A percentile compares a stretch with the other conserved stretches of the same genome.
Conservation (phyloP, 1,284 basidiomycete genomes). For the Chondrostereum purpureum region DNA sequence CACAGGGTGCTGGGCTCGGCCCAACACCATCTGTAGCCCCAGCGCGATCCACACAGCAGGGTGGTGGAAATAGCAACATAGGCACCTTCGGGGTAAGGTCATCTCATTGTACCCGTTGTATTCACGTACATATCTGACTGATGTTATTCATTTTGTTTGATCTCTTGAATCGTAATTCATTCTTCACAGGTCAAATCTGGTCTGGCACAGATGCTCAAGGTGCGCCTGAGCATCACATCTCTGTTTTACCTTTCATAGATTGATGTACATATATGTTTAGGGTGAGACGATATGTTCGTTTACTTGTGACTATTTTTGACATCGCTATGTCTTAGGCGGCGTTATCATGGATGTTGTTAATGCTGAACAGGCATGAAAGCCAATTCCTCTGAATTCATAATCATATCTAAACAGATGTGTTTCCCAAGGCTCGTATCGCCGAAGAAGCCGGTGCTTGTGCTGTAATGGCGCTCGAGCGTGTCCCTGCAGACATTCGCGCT, state of each 20-base stretch:
- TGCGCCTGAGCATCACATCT: conserved; percentile 23
- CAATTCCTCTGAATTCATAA: background rate
- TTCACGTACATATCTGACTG: background rate
- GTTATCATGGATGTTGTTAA: conserved; percentile 94
- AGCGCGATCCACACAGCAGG: conserved; percentile 49
- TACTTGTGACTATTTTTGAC: no score
- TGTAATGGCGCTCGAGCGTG: conserved; percentile 95
- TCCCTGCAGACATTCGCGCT: conserved; percentile 91
- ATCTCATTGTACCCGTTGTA: no score
- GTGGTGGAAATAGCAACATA: conserved; percentile 57
- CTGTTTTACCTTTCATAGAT: conserved; percentile 1
- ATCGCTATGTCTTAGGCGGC: conserved; percentile 71
- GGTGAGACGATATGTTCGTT: no score
- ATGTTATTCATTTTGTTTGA: conserved; percentile 1
- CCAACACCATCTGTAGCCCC: conserved; percentile 40
- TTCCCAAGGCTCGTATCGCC: conserved; percentile 80
- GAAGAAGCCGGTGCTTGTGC: conserved; percentile 98
- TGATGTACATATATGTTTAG: conserved; percentile 15
- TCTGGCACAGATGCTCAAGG: conserved; percentile 93
- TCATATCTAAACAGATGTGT: conserved; percentile 4
- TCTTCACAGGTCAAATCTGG: conserved; percentile 78
- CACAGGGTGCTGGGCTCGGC: conserved; percentile 29
- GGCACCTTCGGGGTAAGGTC: conserved; percentile 74
- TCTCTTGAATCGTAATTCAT: conserved; percentile 7
- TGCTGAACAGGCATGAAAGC: conserved; percentile 57